Evolutionary conservation across 73 alveolate species (phyloP).

Genomic region (Paramecium sexaurelia): DNA sequence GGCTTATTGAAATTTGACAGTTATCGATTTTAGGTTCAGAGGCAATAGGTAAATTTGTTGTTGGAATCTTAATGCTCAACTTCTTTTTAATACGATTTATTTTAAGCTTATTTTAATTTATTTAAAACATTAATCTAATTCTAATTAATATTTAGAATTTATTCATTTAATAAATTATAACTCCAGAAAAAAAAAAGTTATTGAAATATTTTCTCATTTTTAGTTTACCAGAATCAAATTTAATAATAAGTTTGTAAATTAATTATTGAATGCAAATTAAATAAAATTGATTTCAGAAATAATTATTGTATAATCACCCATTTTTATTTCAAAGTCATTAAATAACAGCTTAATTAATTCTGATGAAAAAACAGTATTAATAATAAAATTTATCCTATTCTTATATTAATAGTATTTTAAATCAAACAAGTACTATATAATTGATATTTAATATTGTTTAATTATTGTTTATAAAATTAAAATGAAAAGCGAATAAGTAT

Average conservation of each 20-base stretch:
- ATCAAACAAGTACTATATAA: not conserved
- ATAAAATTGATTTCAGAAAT: too few species aligned
- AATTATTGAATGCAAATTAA: too few species aligned
- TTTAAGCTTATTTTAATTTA: not conserved
- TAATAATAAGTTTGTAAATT: too few species aligned
- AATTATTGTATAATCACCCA: too few species aligned
- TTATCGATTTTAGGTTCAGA: not conserved
- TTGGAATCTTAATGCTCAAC: not conserved
- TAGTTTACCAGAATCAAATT: too few species aligned
- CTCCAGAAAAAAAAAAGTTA: not conserved
- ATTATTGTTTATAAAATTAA: not conserved
- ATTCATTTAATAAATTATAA: not conserved
- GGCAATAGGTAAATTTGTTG: not conserved
- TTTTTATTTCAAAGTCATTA: not conserved
- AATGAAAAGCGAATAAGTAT: not conserved
- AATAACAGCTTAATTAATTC: not conserved
- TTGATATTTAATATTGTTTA: not conserved
- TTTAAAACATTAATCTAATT: not conserved
- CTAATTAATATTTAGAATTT: not conserved
- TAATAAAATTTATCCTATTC: not conserved
- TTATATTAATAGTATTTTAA: not conserved
- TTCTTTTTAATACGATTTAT: not conserved
- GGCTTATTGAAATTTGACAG: not conserved
- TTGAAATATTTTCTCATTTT: too few species aligned
- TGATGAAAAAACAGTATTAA: not conserved